Evolutionary conservation across 129 eudicot species (phyloP), one percentile per base, ranked within the genome.

Genomic region (Cynara cardunculus): DNA sequence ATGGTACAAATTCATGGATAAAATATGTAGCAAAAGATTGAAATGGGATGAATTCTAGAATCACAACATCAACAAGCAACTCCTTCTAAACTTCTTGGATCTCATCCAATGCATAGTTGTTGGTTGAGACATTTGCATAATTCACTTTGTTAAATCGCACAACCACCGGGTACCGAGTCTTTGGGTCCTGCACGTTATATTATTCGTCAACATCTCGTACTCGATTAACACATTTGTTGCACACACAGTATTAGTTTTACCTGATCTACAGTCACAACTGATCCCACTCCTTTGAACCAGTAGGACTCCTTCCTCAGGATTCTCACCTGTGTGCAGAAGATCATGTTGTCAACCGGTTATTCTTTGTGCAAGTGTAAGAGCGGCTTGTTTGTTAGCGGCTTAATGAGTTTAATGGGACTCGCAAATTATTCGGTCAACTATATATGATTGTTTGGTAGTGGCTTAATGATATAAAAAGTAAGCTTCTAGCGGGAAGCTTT

Each of bases 21-120:
- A 74, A 79, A 74, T 78, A 84, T 74, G 80, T 82, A 78, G 88
- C 83, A 76, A 65, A 75, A 68, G 44, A 56, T 53, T 65, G 32
- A 46, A 84, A 83, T 25, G 66, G 46, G 74, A 83, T 64, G 76
- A 78, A 82, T 74, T 78, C 84, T 78, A 86, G 68, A 83, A 31
- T 72, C 69, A 77, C 75, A 87, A 19, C 73, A 84, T 49, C 61
- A 80, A 71, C 62, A 41, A 30, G 64, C 30, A 66, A 76, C 89
- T 87, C 81, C 72, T 82, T 68, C 44, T 30, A 73, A 68, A 86
- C 87, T 86, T 89, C 92, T 87, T 90, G 86, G 14, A 94, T 85
- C 90, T 94, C 99, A 80, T 94, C 99, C 96, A 94, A 86, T 74
- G 99, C 99, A 72, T 92, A 94, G 93, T 94, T 94, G 97, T 94